Base-by-base conservation (phyloP, 2,329 filamentous ascomycete species). In the Pseudofabraea citricarpa region DNA sequence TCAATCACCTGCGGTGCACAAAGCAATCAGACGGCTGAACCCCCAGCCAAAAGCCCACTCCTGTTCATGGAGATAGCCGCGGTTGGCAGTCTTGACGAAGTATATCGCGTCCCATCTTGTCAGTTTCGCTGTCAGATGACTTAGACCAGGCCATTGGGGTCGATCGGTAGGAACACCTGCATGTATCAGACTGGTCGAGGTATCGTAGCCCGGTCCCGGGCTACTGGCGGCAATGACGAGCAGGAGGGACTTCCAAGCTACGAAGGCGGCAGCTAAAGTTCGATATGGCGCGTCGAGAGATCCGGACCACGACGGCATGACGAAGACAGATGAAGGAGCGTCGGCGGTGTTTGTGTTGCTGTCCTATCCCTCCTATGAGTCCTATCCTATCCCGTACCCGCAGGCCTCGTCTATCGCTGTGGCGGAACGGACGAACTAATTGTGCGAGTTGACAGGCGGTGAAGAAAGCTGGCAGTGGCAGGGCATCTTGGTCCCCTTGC, bases 21-120 rank as follows among this genome's bases (percentile, higher is more conserved):
- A 41, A 3, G 63, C 55, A 20, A 75, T 64, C 5, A 71, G 41
- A 41, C 59, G 59, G 9, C 71, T 68, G 45, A 72, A 73, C 8
- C 68, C 66, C 68, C 72, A 75, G 27, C 83, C 83, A 66, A 90
- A 93, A 0, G 87, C 88, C 87, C 87, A 93, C 64, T 91, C 85
- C 65, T 93, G 88, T 66, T 94, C 88, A 60, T 80, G 85, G 9
- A 82, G 43, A 54, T 88, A 82, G 24, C 84, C 85, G 9, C 76
- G 70, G 32, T 71, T 71, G 4, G 85, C 77, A 35, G 71, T 62
- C 51, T 80, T 74, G 46, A 83, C 68, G 57, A 83, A 91, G 63
- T 91, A 93, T 52, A 94, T 71, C 23, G 83, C 85, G 62, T 94
- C 88, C 88, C 88, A 94, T 61, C 86, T 75, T 6, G 81, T 81